Percentiles rank a stretch among this genome's conserved stretches.
phyloP scores from a whole-genome alignment of 2,329 filamentous ascomycete genomes.

The Coniochaeta ligniaria region DNA sequence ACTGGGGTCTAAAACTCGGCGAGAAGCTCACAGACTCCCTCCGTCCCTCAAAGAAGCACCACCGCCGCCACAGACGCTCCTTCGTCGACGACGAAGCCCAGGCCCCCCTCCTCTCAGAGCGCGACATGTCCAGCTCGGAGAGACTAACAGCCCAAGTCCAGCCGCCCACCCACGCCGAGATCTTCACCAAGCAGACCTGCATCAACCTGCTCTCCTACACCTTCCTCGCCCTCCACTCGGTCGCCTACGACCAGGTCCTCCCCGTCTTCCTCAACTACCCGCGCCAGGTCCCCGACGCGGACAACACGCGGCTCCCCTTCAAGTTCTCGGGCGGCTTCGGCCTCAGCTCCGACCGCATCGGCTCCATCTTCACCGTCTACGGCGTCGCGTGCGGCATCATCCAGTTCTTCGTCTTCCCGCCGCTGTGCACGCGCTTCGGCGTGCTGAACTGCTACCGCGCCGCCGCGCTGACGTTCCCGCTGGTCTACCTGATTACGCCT shows the following conservation, averaged over 20 bases:
- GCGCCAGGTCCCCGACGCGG: conserved; percentile 40
- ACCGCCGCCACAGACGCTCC: conserved; percentile 32
- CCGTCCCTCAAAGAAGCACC: conserved; percentile 14
- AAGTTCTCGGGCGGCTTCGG: conserved; percentile 81
- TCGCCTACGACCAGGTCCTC: conserved; percentile 81
- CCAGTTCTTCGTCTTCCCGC: conserved; percentile 82
- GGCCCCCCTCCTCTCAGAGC: conserved; percentile 41
- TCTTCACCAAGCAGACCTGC: conserved; percentile 22
- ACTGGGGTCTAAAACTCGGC: conserved; percentile 72
- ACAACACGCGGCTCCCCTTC: conserved; percentile 62
- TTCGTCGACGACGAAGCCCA: conserved; percentile 51
- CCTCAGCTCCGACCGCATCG: conserved; percentile 64
- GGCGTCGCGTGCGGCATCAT: conserved; percentile 72
- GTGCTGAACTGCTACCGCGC: conserved; percentile 65
- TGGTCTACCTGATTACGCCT: conserved; percentile 75
- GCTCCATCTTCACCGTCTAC: conserved; percentile 77
- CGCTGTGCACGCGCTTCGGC: conserved; percentile 64
- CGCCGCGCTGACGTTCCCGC: conserved; percentile 62
- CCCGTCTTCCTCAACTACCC: conserved; percentile 85
- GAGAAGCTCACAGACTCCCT: conserved; percentile 46
- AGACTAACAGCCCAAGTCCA: conserved; percentile 16
- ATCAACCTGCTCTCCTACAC: conserved; percentile 63
- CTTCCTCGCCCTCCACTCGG: conserved; percentile 71
- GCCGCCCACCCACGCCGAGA: conserved; percentile 7
- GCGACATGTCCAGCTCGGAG: conserved; percentile 3